phyloP scores from a whole-genome alignment of 768 basidiomycete genomes.

The Termitomyces titanicus region DNA sequence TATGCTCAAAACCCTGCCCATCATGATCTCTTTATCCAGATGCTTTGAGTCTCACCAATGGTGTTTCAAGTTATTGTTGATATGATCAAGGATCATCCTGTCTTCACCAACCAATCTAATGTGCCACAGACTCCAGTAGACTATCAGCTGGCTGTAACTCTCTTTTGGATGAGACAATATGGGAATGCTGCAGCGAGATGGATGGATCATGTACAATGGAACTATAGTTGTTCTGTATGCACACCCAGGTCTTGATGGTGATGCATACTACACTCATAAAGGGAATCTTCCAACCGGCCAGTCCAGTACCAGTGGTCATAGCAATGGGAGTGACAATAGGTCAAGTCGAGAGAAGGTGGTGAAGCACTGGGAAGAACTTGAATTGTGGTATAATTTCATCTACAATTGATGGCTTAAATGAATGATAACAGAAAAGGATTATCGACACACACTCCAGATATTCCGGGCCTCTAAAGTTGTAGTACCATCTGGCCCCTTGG shows the following conservation, averaged over 20 bases:
- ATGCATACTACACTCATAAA: constrained; percentile 32
- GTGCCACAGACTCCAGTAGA: constrained; percentile 25
- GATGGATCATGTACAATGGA: constrained; percentile 21
- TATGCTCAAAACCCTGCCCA: constrained; percentile 6
- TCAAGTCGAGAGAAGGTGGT: neutral
- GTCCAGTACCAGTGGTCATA: neutral
- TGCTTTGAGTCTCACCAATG: constrained; percentile 20
- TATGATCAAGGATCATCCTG: constrained; percentile 24
- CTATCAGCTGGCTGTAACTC: constrained; percentile 24
- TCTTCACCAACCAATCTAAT: constrained; percentile 25
- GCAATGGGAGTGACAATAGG: neutral
- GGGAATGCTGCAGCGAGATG: constrained; percentile 33
- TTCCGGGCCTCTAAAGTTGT: neutral
- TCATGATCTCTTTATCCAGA: constrained; percentile 5
- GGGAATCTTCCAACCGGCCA: constrained; percentile 8
- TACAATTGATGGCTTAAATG: neutral
- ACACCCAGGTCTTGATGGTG: constrained; percentile 19
- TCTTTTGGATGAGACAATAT: constrained; percentile 24
- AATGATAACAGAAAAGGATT: neutral
- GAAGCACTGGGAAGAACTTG: neutral
- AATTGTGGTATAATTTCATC: neutral
- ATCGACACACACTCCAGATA: neutral
- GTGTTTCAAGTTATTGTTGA: constrained; percentile 22
- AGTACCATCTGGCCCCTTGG: neutral
- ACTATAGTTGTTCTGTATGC: constrained; percentile 13